Evolutionary conservation across 768 basidiomycete species (phyloP).

Genomic region (Fistulinella prunicolor): DNA sequence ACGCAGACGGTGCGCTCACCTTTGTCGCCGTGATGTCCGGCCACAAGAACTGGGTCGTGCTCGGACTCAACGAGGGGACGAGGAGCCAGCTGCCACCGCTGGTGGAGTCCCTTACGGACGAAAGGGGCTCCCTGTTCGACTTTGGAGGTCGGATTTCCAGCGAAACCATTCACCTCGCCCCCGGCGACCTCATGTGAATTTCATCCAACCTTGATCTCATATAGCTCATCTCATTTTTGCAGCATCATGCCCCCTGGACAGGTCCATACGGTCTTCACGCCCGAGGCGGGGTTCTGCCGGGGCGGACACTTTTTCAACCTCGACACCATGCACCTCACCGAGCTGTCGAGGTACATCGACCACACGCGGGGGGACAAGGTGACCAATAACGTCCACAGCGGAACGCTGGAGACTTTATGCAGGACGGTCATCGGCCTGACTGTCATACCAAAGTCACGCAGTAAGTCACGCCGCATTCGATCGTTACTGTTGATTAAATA

Average conservation of each 20-base stretch:
- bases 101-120: too few relatives aligned
- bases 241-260: constrained; percentile 6
- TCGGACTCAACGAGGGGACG: neutral
- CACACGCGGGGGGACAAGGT: neutral
- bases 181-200: neutral
- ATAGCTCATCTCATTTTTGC: too few relatives aligned
- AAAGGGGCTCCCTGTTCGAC: too few relatives aligned
- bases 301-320: constrained; percentile 12
- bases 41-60: neutral
- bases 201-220: neutral
- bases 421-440: neutral
- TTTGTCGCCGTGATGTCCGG: neutral
- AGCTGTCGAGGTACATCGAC: neutral
- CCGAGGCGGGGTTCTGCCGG: neutral
- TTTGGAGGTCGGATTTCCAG: neutral
- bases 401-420: neutral
- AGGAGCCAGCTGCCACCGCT: too few relatives aligned
- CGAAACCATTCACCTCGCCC: neutral
- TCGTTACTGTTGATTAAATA: too few relatives aligned
- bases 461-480: neutral
- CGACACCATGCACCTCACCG: constrained; percentile 2
- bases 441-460: neutral
- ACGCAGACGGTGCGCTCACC: neutral
- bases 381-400: neutral
- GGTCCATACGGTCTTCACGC: constrained; percentile 4